Evolutionary conservation across 2,329 filamentous ascomycete species (phyloP), one percentile per base, ranked within the genome.

Genomic region (Hymenoscyphus repandus): DNA sequence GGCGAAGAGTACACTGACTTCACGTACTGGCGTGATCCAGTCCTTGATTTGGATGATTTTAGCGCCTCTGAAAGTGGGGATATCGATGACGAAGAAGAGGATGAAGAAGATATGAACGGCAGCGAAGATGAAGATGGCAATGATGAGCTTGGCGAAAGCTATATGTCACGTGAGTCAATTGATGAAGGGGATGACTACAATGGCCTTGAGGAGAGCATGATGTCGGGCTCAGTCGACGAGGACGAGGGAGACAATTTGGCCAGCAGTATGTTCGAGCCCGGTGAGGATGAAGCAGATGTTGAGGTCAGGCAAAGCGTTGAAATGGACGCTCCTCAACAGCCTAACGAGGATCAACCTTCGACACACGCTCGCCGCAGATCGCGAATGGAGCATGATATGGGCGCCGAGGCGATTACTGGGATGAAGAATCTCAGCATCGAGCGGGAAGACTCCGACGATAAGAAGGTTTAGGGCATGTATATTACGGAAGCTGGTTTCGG

Each of bases 1-100:
- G 92, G 91, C 11, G 93, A 97, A 67, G 87, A 95, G 51, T 99
- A 88, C 64, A 99, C 93, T 0, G 93, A 99, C 67, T 99, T 99
- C 70, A 92, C 84, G 51, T 99, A 95, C 71, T 99, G 93, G 93
- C 80, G 95, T 55, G 87, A 95, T 55, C 78, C 79, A 43, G 89
- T 90, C 2, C 77, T 92, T 13, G 90, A 95, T 45, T 71, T 96
- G 22, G 88, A 90, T 38, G 88, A 96, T 48, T 97, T 97, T 61
- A 90, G 88, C 1, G 87, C 86, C 47, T 95, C 87, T 40, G 91
- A 93, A 54, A 83, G 77, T 31, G 79, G 78, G 1, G 78, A 75
- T 6, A 74, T 77, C 1, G 75, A 79, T 7, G 74, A 74, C 3
- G 71, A 71, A 40, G 80, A 82, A 13, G 77, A 79, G 32, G 76